Evolutionary conservation across 2,329 filamentous ascomycete genomes (phyloP).

Genomic region (Westerdykella sp.): DNA sequence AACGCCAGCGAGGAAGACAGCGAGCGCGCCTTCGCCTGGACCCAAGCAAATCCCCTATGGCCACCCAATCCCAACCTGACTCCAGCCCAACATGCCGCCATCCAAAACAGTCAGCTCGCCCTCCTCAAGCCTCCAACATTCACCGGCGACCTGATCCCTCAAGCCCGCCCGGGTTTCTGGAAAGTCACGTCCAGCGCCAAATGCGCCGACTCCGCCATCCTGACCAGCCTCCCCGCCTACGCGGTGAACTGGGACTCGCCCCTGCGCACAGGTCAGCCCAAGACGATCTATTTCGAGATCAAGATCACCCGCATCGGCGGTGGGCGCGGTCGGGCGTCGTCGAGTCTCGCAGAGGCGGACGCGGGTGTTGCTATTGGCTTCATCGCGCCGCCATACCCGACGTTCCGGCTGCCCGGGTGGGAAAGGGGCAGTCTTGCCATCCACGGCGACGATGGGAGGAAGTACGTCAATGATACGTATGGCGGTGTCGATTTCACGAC

Average conservation of each 20-base stretch:
- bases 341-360: slow-evolving; percentile 37
- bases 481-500: slow-evolving; percentile 64
- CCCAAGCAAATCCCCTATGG: slow-evolving; percentile 53
- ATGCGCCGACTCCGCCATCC: slow-evolving; percentile 56
- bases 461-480: slow-evolving; percentile 68
- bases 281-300: slow-evolving; percentile 68
- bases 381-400: slow-evolving; percentile 66
- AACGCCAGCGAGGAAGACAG: slow-evolving; percentile 63
- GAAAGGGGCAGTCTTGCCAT: slow-evolving; percentile 67
- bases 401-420: slow-evolving; percentile 75
- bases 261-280: slow-evolving; percentile 47
- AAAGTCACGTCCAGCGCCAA: slow-evolving; percentile 41
- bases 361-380: slow-evolving; percentile 63
- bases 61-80: slow-evolving; percentile 46
- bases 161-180: slow-evolving; percentile 38
- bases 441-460: slow-evolving; percentile 74
- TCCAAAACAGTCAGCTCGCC: slow-evolving; percentile 48
- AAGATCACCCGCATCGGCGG: slow-evolving; percentile 45
- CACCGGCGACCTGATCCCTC: slow-evolving; percentile 40
- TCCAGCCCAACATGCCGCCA: slow-evolving; percentile 42
- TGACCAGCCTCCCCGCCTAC: slow-evolving; percentile 65
- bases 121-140: slow-evolving; percentile 29
- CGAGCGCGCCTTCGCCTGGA: slow-evolving; percentile 62
- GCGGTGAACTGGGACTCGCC: slow-evolving; percentile 53
- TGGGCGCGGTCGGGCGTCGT: slow-evolving; percentile 4